Conservation (phyloP, 208 protist species). For the Crithidia acanthocephali region DNA sequence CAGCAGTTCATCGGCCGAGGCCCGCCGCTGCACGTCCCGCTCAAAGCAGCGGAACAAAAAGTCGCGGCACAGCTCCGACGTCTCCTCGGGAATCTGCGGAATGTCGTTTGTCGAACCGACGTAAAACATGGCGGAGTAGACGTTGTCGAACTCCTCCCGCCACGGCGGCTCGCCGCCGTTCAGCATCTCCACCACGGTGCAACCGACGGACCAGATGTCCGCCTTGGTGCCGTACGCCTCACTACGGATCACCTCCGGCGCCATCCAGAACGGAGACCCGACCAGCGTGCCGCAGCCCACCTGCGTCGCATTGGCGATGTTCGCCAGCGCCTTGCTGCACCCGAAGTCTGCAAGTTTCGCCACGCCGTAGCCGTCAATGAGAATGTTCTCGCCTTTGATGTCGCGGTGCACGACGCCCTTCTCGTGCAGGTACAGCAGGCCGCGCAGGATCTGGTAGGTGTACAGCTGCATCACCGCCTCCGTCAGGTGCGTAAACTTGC, state of each 20-base stretch:
- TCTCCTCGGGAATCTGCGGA: conserved; percentile 69
- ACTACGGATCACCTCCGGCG: conserved; percentile 87
- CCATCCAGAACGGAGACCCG: conserved; percentile 90
- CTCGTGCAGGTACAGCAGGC: conserved; percentile 88
- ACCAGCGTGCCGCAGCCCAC: conserved; percentile 72
- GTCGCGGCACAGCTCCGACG: conserved; percentile 67
- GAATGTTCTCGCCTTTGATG: conserved; percentile 93
- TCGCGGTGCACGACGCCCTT: conserved; percentile 91
- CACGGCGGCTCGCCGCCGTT: conserved; percentile 82
- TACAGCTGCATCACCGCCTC: conserved; percentile 82
- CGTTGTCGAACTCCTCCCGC: conserved; percentile 81
- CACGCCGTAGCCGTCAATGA: conserved; percentile 84
- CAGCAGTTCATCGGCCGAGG: conserved; percentile 74
- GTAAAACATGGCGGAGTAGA: conserved; percentile 82
- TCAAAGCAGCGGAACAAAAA: conserved; percentile 83
- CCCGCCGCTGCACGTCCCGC: conserved; percentile 69
- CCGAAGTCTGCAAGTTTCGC: conserved; percentile 93
- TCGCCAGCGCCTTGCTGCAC: conserved; percentile 74
- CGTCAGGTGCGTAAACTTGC: conserved; percentile 74
- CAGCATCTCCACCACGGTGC: conserved; percentile 93
- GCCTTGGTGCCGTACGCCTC: conserved; percentile 86
- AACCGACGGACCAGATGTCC: conserved; percentile 94
- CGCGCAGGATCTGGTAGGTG: conserved; percentile 76
- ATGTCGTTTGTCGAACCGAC: conserved; percentile 76
- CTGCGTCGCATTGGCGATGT: conserved; percentile 58